Base-by-base conservation (phyloP, 148 eudicot genomes). In the Camellia granthamiana region DNA sequence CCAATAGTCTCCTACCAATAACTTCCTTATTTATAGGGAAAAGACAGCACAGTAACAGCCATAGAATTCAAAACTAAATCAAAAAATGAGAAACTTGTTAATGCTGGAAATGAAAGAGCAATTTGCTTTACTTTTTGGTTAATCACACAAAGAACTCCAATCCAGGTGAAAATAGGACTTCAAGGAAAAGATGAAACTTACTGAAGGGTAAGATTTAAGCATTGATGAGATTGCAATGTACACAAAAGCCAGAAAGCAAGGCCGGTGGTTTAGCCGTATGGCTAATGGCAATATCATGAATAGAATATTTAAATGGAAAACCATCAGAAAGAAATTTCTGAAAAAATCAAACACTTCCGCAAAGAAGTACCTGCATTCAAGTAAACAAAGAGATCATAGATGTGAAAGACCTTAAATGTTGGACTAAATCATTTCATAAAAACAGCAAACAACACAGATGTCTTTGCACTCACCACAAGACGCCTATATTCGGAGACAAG, bases 261-360 rank as follows among this genome's bases (percentile, higher is more conserved):
- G 99, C 71, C 99, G 89, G 79, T 96, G 97, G 59, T 87, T 90
- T 84, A 96, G 86, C 69, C 98, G 90, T 83, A 96, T 88, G 75
- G 99, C 99, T 76, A 96, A 84, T 55, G 99, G 99, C 84, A 92
- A 78, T 84, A 93, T 85, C 99, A 96, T 91, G 92, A 96, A 92
- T 15, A 96, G 80, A 86, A 96, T 93, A 85, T 96, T 96, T 69
- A 90, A 83, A 83, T 93, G 95, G 76, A 93, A 90, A 82, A 93
- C 97, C 59, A 96, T 88, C 86, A 96, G 85, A 87, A 96, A 96
- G 87, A 96, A 96, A 67, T 85, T 86, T 86, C 93, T 91, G 95
- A 96, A 96, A 76, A 92, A 93, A 77, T 93, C 98, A 85, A 96
- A 96, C 76, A 96, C 99, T 86, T 96, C 99, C 7, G 99, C 99